Conservation (phyloP, 2,329 filamentous ascomycete genomes). For the Cucurbitaria berberidis region DNA sequence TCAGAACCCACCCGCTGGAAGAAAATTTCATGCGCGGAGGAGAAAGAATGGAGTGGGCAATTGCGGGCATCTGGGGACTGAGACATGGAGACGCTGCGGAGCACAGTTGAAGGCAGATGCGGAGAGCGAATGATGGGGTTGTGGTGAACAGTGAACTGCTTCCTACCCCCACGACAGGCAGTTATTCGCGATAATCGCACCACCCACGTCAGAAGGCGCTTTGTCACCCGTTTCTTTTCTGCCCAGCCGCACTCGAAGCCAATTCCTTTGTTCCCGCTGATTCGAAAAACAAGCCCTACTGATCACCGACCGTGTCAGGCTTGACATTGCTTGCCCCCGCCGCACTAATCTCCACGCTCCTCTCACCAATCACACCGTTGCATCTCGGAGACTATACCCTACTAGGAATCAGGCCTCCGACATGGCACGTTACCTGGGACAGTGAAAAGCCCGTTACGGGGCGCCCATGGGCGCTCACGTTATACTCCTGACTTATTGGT, state of each 20-base stretch:
- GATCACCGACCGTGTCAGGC: constrained; percentile 24
- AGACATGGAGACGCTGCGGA: constrained; percentile 26
- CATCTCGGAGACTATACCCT: constrained; percentile 26
- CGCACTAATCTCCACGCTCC: constrained; percentile 7
- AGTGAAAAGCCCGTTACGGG: constrained; percentile 23
- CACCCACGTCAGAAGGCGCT: not conserved
- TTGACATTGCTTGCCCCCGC: constrained; percentile 16
- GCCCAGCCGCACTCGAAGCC: not conserved
- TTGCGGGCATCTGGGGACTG: constrained; percentile 20
- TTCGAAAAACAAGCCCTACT: constrained; percentile 26
- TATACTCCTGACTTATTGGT: not conserved
- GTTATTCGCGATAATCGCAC: not conserved
- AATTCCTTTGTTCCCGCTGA: constrained; percentile 8
- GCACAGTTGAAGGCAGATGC: not conserved
- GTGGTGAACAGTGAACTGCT: not conserved
- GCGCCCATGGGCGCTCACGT: constrained; percentile 18
- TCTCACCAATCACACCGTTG: constrained; percentile 18
- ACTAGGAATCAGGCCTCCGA: constrained; percentile 25
- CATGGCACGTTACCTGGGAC: constrained; percentile 13
- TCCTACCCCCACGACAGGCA: too few species aligned
- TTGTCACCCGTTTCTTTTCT: not conserved
- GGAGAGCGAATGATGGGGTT: not conserved
- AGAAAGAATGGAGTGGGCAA: constrained; percentile 4
- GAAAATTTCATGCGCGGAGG: constrained; percentile 8
- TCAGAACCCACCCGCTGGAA: constrained; percentile 9